Percentiles rank a stretch among this genome's conserved stretches.
Evolutionary conservation across 345 rosid species (phyloP).

Genomic region (Lepidium sativum): DNA sequence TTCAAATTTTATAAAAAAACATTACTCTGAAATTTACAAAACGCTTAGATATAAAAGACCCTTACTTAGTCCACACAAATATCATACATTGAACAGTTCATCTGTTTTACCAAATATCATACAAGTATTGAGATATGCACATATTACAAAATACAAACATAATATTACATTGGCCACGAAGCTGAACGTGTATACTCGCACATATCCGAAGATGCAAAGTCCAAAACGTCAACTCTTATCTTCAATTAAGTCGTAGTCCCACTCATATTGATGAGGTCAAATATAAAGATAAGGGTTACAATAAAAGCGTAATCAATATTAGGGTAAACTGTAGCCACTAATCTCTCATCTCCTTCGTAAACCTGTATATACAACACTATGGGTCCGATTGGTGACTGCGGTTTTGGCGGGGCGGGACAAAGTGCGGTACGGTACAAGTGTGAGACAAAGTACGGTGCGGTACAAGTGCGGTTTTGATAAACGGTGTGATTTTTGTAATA

Average conservation of each 20-base stretch:
- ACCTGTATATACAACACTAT: no score
- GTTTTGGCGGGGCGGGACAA: no score
- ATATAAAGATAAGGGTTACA: conserved; percentile 24
- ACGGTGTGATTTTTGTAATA: no score
- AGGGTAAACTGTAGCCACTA: conserved; percentile 26
- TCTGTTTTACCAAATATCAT: background rate
- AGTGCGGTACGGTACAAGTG: no score
- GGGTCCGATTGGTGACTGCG: no score
- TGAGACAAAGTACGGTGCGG: no score
- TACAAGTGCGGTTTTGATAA: no score
- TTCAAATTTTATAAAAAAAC: no score
- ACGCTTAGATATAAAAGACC: no score
- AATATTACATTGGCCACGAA: background rate
- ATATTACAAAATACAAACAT: background rate
- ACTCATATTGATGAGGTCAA: conserved; percentile 22
- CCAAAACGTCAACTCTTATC: background rate
- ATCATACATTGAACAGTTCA: no score
- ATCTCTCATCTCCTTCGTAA: conserved; percentile 23
- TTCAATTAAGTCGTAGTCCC: conserved; percentile 11
- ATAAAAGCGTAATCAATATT: conserved; percentile 26
- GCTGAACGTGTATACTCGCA: background rate
- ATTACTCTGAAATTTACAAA: no score
- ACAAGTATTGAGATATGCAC: background rate
- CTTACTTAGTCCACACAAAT: no score
- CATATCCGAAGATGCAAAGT: background rate